Conservation (phyloP, 352 stramenopile genomes). For the Phytophthora rubi region DNA sequence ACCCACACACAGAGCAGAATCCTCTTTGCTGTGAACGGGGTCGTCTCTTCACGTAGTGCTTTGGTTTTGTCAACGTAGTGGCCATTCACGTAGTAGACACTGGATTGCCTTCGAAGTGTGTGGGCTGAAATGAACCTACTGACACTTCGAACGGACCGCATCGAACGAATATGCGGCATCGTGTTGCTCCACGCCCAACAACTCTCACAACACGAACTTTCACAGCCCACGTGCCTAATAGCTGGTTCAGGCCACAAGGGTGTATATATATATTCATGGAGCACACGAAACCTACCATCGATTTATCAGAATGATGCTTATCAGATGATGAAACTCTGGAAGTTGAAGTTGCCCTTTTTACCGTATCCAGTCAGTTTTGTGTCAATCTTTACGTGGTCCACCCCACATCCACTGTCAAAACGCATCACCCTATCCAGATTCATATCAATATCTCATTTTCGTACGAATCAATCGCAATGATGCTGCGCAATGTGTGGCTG, state of each 20-base stretch:
- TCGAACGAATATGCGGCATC: not conserved
- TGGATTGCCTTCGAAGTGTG: not conserved
- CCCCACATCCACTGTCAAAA: not conserved
- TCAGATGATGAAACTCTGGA: not conserved
- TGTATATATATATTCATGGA: too few relatives aligned
- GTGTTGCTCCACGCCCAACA: not conserved
- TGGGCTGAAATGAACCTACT: not conserved
- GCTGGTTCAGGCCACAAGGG: too few relatives aligned
- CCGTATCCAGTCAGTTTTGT: constrained; percentile 8
- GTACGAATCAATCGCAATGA: constrained; percentile 18
- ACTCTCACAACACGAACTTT: not conserved
- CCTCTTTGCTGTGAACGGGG: not conserved
- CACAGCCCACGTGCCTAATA: not conserved
- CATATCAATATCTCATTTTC: constrained; percentile 2
- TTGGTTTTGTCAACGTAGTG: not conserved
- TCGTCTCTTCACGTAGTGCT: not conserved
- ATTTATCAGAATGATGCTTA: too few relatives aligned
- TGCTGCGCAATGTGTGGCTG: constrained; percentile 38
- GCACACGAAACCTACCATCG: too few relatives aligned
- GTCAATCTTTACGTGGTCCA: constrained; percentile 2
- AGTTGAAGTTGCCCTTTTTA: constrained; percentile 23
- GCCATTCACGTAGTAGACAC: not conserved
- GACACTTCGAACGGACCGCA: not conserved
- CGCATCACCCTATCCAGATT: not conserved
- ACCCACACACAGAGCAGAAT: not conserved